A percentile compares a stretch with the other conserved stretches of the same genome.
These are phyloP conservation scores for Hypoxylon crocopeplum DNA, from an alignment of 495 filamentous ascomycete species.

Conservation along the genomic window DNA sequence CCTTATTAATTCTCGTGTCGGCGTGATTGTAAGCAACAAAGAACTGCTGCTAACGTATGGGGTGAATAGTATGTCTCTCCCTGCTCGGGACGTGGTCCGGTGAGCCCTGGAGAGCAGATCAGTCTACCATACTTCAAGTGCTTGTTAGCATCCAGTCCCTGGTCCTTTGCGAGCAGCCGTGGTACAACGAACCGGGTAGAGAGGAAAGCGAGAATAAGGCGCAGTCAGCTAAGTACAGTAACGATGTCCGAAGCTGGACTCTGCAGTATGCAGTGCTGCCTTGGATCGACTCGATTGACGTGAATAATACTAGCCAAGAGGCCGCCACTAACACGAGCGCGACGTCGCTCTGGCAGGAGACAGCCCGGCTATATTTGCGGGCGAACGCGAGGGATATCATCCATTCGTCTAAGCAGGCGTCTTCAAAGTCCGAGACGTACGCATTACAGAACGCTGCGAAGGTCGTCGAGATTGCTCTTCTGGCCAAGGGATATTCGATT, in stretches of 20 bases:
- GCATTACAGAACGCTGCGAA: background rate
- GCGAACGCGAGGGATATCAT: constrained; percentile 18
- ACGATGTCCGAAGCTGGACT: constrained; percentile 46
- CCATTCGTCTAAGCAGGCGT: background rate
- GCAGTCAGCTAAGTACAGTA: constrained; percentile 46
- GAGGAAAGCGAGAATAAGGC: constrained; percentile 37
- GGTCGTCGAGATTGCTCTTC: background rate
- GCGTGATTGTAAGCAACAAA: background rate
- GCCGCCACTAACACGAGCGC: background rate
- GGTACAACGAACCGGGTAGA: constrained; percentile 64
- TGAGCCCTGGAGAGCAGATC: constrained; percentile 57
- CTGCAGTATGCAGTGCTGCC: constrained; percentile 54
- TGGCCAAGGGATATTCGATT: constrained; percentile 1
- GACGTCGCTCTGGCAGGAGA: constrained; percentile 15
- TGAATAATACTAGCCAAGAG: constrained; percentile 3
- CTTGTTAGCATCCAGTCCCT: constrained; percentile 68
- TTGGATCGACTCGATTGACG: constrained; percentile 49
- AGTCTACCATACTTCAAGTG: constrained; percentile 64
- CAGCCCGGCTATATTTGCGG: constrained; percentile 8
- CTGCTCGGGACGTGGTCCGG: constrained; percentile 67
- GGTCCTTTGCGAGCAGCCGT: constrained; percentile 64
- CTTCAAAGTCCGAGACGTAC: background rate
- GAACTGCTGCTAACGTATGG: constrained; percentile 24
- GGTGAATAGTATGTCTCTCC: constrained; percentile 59
- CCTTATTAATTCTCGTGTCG: too few species aligned